These are phyloP conservation scores for Fusarium solani-melongenae DNA, from an alignment of 2,329 filamentous ascomycete species.

Conservation along the genomic window DNA sequence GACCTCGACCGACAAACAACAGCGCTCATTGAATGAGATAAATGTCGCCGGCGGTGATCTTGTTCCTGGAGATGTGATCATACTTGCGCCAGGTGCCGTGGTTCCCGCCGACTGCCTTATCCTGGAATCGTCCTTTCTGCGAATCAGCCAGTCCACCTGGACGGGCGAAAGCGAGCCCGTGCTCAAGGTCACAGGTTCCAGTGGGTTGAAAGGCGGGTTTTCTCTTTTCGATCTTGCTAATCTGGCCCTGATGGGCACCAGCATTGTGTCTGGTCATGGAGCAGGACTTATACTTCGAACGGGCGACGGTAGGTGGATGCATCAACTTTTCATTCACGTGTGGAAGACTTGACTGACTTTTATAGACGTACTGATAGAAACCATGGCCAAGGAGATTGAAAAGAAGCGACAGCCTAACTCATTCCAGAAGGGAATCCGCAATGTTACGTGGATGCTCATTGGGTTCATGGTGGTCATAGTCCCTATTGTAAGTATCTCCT, in stretches of 20 bases:
- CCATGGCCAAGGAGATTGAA: not conserved
- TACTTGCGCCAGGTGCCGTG: not conserved
- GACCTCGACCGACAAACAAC: not conserved
- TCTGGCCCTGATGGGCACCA: not conserved
- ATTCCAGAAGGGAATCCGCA: not conserved
- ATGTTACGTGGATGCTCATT: not conserved
- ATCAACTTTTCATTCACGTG: not conserved
- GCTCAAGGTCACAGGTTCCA: not conserved
- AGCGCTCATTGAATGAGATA: not conserved
- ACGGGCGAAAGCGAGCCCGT: not conserved
- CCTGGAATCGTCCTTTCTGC: not conserved
- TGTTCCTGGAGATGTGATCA: not conserved
- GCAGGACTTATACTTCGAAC: not conserved
- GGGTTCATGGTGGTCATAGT: not conserved
- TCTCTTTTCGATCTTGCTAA: not conserved
- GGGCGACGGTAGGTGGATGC: not conserved
- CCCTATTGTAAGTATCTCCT: not conserved
- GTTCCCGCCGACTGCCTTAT: not conserved
- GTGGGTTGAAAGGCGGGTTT: not conserved
- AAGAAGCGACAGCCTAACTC: not conserved
- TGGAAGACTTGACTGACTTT: not conserved
- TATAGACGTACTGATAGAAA: not conserved
- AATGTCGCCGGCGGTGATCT: not conserved
- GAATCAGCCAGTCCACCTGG: not conserved
- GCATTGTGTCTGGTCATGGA: not conserved